Evolutionary conservation across 2,329 filamentous ascomycete species (phyloP), one percentile per base, ranked within the genome.

Genomic region (Lasiodiplodia theobromae): DNA sequence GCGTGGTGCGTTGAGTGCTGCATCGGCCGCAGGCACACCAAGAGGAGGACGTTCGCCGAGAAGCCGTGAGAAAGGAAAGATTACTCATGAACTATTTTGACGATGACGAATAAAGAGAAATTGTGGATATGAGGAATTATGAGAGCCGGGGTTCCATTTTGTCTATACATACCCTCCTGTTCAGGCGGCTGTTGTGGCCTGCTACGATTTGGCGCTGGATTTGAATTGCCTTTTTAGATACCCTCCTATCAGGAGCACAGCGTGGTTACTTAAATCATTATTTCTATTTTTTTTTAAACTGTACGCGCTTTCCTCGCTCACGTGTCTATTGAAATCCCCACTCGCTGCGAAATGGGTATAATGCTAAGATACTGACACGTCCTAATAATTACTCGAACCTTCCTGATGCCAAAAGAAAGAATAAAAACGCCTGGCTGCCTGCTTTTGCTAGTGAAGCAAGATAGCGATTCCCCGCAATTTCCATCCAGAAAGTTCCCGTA

Each of bases 1-100:
- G 66, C 68, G 6, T 79, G 77, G 78, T 68, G 73, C 8, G 71
- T 74, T 0, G 76, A 77, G 72, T 72, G 73, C 44, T 78, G 76
- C 58, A 69, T 74, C 28, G 76, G 76, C 4, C 69, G 72, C 38
- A 69, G 73, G 51, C 62, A 70, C 40, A 25, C 47, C 18, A 58
- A 40, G 65, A 44, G 38, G 40, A 47, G 10, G 47, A 52, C 60
- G 11, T 52, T 52, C n/a, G 16, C 44, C 3, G 60, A 64, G 60
- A 64, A 64, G 60, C 60, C 60, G 60, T 64, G 31, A 34, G 31
- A 63, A 63, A 14, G 21, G 16, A 14, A 11, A 21, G 18, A 18
- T 14, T 21, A 34, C 28, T 25, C 18, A 37, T 23, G 58, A 63
- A 44, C 10, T 8, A 23, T 57, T 38, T 37, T 28, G 18, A 12